Evolutionary conservation across 306 rosid species (phyloP).

Genomic region (Comarum palustre): DNA sequence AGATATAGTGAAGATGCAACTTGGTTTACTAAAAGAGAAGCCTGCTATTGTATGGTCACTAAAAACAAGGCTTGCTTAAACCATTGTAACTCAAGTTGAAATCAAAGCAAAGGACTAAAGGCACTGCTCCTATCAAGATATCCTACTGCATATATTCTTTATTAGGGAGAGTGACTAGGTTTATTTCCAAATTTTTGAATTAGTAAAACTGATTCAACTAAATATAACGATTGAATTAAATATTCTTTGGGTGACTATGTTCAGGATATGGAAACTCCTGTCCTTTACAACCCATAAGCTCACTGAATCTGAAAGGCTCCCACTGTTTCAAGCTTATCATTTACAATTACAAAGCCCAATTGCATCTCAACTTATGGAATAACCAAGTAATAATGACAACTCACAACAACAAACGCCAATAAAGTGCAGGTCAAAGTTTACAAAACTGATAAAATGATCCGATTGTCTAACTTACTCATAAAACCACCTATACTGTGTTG

Average conservation of each 20-base stretch:
- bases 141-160: constrained; percentile 2
- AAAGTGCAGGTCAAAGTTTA: neutral
- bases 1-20: neutral
- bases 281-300: neutral
- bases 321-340: neutral
- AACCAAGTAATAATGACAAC: neutral
- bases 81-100: neutral
- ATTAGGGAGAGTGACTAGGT: neutral
- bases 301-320: neutral
- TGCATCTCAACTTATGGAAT: neutral
- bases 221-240: neutral
- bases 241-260: constrained; percentile 1
- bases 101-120: neutral
- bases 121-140: neutral
- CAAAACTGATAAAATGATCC: neutral
- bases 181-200: neutral
- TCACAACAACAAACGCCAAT: constrained; percentile 8
- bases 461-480: constrained; percentile 64
- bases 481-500: constrained; percentile 82
- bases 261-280: neutral
- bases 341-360: constrained; percentile 3
- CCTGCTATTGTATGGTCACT: neutral
- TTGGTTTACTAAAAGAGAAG: neutral
- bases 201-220: neutral
- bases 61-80: neutral